Evolutionary conservation across 2,329 filamentous ascomycete species (phyloP).

Genomic region (Cordyceps cateniannulata): DNA sequence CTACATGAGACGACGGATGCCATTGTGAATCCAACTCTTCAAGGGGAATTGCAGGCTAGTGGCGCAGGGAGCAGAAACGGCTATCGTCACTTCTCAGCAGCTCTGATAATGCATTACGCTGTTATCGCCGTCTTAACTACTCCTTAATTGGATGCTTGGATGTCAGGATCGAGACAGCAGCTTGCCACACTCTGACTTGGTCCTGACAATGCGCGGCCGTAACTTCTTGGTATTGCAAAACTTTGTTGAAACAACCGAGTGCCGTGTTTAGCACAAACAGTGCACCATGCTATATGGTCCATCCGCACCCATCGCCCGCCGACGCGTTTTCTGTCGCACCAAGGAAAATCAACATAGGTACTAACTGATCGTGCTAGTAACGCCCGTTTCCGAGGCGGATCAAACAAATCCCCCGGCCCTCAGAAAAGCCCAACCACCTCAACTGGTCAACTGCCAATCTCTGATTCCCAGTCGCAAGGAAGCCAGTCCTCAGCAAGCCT

Average conservation of each 20-base stretch:
- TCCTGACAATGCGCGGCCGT: not conserved
- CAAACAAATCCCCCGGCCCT: constrained; percentile 43
- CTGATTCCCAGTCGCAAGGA: constrained; percentile 38
- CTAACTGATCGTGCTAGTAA: constrained; percentile 32
- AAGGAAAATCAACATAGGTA: not conserved
- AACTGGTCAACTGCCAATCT: constrained; percentile 42
- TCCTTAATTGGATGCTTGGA: not conserved
- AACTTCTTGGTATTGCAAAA: not conserved
- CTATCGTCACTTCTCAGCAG: too few relatives aligned
- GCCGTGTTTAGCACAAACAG: not conserved
- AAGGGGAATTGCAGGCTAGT: not conserved
- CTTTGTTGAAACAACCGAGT: not conserved
- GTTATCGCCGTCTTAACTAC: not conserved
- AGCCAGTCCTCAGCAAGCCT: constrained; percentile 45
- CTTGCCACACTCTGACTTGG: not conserved
- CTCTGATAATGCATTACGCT: not conserved
- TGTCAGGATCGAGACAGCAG: not conserved
- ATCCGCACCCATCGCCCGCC: not conserved
- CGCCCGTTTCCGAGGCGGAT: constrained; percentile 52
- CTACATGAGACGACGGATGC: not conserved
- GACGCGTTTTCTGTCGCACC: not conserved
- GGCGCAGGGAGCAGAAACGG: not conserved
- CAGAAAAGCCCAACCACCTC: constrained; percentile 47
- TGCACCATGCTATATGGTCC: not conserved
- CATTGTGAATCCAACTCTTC: not conserved